These are phyloP conservation scores for Colletotrichum filicis DNA, from an alignment of 2,329 filamentous ascomycete species.

Conservation along the genomic window DNA sequence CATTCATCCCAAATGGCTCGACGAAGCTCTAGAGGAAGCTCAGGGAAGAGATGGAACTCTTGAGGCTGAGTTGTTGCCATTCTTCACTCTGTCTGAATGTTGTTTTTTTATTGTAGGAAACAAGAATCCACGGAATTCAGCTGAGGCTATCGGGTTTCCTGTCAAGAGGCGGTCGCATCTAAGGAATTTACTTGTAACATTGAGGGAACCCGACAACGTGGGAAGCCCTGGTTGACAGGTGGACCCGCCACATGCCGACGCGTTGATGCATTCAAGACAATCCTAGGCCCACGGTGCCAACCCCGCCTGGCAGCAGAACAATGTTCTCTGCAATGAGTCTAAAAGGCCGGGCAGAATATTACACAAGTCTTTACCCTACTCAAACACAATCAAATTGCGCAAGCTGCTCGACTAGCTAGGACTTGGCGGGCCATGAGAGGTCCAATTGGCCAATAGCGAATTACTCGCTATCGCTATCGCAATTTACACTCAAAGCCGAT, in stretches of 20 bases:
- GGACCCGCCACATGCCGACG: neutral
- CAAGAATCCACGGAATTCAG: neutral
- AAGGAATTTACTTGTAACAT: neutral
- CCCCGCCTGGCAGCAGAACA: neutral
- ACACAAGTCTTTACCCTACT: neutral
- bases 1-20: neutral
- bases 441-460: constrained; percentile 6
- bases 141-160: neutral
- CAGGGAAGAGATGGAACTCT: neutral
- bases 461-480: neutral
- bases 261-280: neutral
- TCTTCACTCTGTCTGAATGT: neutral
- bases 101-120: neutral
- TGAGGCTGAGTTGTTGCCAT: neutral
- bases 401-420: neutral
- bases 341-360: neutral
- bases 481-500: neutral
- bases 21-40: neutral
- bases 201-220: neutral
- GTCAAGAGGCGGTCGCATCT: neutral
- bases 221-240: neutral
- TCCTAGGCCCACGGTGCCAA: neutral
- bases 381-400: neutral
- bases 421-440: neutral
- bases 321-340: neutral